Percentiles rank a stretch among this genome's conserved stretches.
phyloP scores from a whole-genome alignment of 1,284 basidiomycete genomes.

The Naganishia liquefaciens region DNA sequence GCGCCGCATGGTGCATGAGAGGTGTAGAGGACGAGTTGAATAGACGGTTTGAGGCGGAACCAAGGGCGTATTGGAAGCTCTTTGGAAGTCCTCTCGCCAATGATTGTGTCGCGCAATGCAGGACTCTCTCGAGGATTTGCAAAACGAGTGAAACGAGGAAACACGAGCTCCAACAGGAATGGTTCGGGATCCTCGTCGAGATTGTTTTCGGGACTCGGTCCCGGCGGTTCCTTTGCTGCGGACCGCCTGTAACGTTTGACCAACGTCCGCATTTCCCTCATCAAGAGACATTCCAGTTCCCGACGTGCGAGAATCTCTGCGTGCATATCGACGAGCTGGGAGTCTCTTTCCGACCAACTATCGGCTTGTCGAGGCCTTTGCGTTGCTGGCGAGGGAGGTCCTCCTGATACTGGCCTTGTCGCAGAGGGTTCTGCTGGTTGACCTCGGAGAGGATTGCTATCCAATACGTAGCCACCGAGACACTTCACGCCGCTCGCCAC shows the following conservation, averaged over 20 bases:
- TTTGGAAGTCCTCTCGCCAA: not conserved
- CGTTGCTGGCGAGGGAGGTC: not conserved
- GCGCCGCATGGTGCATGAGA: conserved; percentile 34
- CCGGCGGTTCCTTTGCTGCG: not conserved
- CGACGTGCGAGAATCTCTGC: conserved; percentile 32
- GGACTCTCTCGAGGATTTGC: not conserved
- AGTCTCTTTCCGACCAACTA: conserved; percentile 17
- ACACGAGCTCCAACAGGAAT: conserved; percentile 2
- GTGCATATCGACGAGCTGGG: conserved; percentile 32
- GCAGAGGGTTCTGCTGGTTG: not conserved
- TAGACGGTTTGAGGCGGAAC: conserved; percentile 15
- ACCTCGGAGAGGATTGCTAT: not conserved
- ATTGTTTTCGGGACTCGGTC: not conserved
- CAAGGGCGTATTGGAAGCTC: not conserved
- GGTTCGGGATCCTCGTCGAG: conserved; percentile 4
- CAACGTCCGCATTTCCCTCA: conserved; percentile 17
- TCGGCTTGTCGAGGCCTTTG: not conserved
- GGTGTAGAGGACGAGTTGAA: conserved; percentile 29
- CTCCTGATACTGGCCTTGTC: not conserved
- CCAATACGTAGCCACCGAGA: not conserved
- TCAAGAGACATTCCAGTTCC: conserved; percentile 30
- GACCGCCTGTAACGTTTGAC: not conserved
- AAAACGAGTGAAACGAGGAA: not conserved
- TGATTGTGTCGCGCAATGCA: not conserved
- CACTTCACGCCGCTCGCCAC: conserved; percentile 32